A percentile compares a stretch with the other conserved stretches of the same genome.
These are phyloP conservation scores for Aspergillus aculeatinus DNA, from an alignment of 2,329 filamentous ascomycete genomes.

Conservation along the genomic window DNA sequence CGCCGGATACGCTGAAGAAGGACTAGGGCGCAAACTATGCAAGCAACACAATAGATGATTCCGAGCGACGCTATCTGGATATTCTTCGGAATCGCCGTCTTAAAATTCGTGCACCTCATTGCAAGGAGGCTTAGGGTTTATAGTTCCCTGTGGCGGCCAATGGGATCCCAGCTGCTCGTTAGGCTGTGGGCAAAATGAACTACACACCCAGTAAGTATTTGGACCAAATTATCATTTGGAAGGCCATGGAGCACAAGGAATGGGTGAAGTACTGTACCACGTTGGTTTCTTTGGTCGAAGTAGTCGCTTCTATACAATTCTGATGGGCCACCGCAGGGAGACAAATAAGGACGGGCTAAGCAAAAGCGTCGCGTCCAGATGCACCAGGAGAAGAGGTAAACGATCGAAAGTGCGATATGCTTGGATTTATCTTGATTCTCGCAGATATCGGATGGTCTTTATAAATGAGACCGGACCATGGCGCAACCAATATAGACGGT, in stretches of 20 bases:
- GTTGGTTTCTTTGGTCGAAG: background rate
- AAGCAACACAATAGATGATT: conserved; percentile 17
- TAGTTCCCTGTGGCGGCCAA: background rate
- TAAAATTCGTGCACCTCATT: conserved; percentile 18
- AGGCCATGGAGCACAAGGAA: background rate
- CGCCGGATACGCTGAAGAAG: conserved; percentile 21
- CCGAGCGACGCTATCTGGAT: conserved; percentile 15
- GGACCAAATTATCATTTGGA: background rate
- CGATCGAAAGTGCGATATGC: background rate
- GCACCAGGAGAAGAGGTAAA: background rate
- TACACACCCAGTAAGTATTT: background rate
- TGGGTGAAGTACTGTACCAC: background rate
- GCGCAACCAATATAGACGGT: conserved; percentile 6
- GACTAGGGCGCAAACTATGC: conserved; percentile 19
- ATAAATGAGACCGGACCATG: conserved; percentile 9
- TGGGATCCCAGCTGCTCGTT: background rate
- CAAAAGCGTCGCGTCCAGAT: background rate
- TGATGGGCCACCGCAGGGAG: background rate
- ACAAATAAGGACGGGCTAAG: background rate
- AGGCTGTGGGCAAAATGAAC: background rate
- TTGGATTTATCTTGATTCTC: background rate
- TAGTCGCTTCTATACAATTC: background rate
- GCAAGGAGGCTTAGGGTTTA: conserved; percentile 1
- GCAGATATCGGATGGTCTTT: conserved; percentile 8
- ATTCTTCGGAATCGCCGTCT: conserved; percentile 11